Evolutionary conservation across 179 eudicot genomes (phyloP), one percentile per base, ranked within the genome.

Genomic region (Vitellaria paradoxa): DNA sequence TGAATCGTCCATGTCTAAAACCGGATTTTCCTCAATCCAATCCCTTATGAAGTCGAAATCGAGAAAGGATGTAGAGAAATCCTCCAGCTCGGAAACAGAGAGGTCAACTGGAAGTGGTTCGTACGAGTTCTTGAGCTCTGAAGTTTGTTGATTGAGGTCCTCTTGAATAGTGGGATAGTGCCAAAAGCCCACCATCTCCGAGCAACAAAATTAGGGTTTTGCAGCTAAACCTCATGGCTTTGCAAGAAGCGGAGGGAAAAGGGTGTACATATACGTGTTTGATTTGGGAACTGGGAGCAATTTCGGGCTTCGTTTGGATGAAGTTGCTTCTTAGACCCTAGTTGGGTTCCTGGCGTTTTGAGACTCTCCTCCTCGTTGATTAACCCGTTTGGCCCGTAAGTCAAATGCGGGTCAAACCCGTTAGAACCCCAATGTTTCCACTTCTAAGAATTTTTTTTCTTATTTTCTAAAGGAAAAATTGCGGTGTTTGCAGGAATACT

Each of bases 31-130:
- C 68, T 86, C 86, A 20, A 85, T 77, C 91, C 92, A 93, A 79
- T 82, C 86, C 76, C 76, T 82, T 15, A 89, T 73, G 50, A 76
- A 81, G 26, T 92, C 93, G 68, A 92, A 88, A 86, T 91, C 93
- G 24, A 87, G 78, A 76, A 86, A 72, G 40, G 89, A 77, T 46
- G 79, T 70, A 37, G 88, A 79, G n/a, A 91, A 47, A 71, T 84
- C 91, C 70, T 87, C 88, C 55, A 87, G 74, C 37, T 85, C 92
- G 6, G 83, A 77, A 10, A 80, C 70, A 82, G 70, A 76, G 59
- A 26, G 77, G 68, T 73, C 86, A 69, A 84, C 40, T n/a, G 84
- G 74, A 67, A 81, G 76, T 20, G 85, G 66, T 64, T 81, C 80
- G 68, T 75, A 79, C 55, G 74, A 66, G 6, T 73, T 68, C 69